Evolutionary conservation across 2,329 filamentous ascomycete genomes (phyloP).

Genomic region (Onygena corvina): DNA sequence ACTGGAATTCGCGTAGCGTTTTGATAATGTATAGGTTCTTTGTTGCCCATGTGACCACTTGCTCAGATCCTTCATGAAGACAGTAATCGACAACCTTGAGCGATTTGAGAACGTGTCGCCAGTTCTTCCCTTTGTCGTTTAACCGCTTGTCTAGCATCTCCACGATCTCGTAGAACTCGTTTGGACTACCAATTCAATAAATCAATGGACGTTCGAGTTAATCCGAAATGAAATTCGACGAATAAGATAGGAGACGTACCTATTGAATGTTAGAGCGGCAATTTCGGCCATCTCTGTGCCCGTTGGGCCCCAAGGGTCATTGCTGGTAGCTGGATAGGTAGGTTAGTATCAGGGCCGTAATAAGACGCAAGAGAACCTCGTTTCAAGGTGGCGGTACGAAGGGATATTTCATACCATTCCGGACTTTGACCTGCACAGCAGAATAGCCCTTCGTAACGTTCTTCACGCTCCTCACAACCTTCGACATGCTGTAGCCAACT

Average conservation of each 20-base stretch:
- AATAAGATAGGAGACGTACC: constrained; percentile 43
- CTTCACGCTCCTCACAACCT: constrained; percentile 93
- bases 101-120: constrained; percentile 94
- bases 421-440: constrained; percentile 90
- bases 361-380: background rate
- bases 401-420: constrained; percentile 60
- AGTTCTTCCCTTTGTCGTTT: constrained; percentile 99
- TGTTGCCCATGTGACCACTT: constrained; percentile 93
- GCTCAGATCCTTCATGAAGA: constrained; percentile 88
- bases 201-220: background rate
- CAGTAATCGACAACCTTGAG: constrained; percentile 97
- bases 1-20: constrained; percentile 91
- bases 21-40: constrained; percentile 99
- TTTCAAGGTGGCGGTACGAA: background rate
- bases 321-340: constrained; percentile 69
- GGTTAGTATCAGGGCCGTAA: constrained; percentile 15
- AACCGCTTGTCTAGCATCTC: constrained; percentile 98
- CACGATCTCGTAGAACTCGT: constrained; percentile 99
- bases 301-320: constrained; percentile 95
- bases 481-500: constrained; percentile 56
- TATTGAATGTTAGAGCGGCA: constrained; percentile 93
- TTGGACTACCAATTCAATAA: constrained; percentile 69
- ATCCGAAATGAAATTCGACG: background rate
- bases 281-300: constrained; percentile 99
- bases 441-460: constrained; percentile 99